Conservation (phyloP, 2,329 filamentous ascomycete species). For the Colletotrichum sp. region DNA sequence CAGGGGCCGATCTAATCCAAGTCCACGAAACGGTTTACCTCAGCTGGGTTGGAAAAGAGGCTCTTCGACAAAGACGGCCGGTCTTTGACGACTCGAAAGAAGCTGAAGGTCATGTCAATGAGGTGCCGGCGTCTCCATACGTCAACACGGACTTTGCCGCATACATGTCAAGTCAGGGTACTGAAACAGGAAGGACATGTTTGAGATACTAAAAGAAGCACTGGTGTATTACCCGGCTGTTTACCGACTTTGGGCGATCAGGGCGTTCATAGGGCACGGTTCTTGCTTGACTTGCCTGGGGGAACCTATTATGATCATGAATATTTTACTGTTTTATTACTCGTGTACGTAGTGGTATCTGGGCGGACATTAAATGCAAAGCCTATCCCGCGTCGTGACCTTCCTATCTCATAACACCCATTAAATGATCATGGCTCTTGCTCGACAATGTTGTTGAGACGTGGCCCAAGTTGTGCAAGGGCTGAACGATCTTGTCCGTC, state of each 20-base stretch:
- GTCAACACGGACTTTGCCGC: conserved; percentile 18
- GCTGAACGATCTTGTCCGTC: conserved; percentile 45
- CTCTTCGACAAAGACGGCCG: conserved; percentile 14
- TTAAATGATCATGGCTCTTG: conserved; percentile 39
- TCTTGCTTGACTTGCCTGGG: background rate
- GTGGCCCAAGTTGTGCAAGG: conserved; percentile 43
- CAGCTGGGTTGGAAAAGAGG: conserved; percentile 37
- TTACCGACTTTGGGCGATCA: background rate
- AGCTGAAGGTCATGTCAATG: background rate
- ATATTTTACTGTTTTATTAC: conserved; percentile 7
- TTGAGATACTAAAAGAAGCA: background rate
- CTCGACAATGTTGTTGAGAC: conserved; percentile 43
- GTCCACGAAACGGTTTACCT: conserved; percentile 42
- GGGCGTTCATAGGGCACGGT: background rate
- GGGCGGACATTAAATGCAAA: background rate
- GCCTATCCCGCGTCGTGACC: background rate
- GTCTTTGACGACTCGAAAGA: conserved; percentile 2
- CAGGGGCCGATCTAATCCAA: conserved; percentile 31
- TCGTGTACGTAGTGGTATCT: conserved; percentile 14
- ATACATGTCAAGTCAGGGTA: background rate
- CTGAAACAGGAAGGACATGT: background rate
- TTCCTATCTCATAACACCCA: background rate
- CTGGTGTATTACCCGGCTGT: background rate
- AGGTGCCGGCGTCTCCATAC: conserved; percentile 5
- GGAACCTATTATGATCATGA: background rate